Base-by-base conservation (phyloP, 2,329 filamentous ascomycete species). In the Aspergillus spinulosporus region DNA sequence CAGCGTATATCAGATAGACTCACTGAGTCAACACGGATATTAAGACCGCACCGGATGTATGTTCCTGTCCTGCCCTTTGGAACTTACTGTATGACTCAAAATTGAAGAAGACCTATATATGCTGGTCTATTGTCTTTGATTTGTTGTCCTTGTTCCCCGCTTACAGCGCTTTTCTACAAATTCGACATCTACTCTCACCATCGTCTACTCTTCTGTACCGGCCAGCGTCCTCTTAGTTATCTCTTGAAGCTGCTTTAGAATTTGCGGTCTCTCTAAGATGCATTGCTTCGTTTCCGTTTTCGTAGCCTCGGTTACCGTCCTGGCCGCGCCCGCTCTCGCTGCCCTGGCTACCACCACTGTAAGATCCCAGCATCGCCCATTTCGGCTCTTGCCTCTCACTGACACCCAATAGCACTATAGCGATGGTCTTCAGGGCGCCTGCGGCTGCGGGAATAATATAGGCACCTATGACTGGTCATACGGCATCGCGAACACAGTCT, bases 381-480 rank as follows among this genome's bases (percentile, higher is more conserved):
- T n/a, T 32, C 42, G 42, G 21, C 26, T 5, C 15, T 14, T 3
- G 29, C 12, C 34, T 42, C 31, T 29, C 5, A 29, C 32, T 14
- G 37, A 47, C 49, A 15, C 34, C 9, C 1, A 11, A 43, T 32
- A 57, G 55, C 55, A 53, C 45, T 57, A 57, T 40, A 53, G 44
- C 39, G 55, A 57, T 12, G 55, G 55, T 34, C 55, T 57, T 1
- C 42, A 48, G 32, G 55, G 55, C 39, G 55, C 55, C 45, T 57
- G 55, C 36, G 55, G 55, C 5, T 57, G 55, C 21, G 55, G 55
- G 12, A 44, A 37, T 32, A 37, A 28, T n/a, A 4, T 11, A 15
- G 54, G 55, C n/a, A 52, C 55, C n/a, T 57, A 28, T 21, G n/a
- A 34, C 44, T 57, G 55, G 55, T 45, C 48, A 14, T 49, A 49